Evolutionary conservation across 1,139 yeast species (phyloP).

Genomic region (Suhomyces maxii): DNA sequence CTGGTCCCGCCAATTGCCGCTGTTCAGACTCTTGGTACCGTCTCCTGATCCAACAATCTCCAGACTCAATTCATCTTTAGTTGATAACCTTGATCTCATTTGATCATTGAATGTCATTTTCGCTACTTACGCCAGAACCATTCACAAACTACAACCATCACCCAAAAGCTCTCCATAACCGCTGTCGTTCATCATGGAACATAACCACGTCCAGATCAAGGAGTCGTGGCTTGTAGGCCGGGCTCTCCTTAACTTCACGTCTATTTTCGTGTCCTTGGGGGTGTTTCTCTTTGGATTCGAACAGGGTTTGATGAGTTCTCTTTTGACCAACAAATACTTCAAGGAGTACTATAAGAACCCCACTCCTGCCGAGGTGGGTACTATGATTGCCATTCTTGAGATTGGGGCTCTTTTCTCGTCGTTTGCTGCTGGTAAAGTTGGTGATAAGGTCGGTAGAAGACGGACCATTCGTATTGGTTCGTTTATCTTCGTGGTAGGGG

Average conservation of each 20-base stretch:
- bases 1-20: too few species aligned
- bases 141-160: not conserved
- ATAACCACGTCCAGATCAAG: constrained; percentile 36
- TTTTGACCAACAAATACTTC: constrained; percentile 69
- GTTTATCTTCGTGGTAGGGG: constrained; percentile 77
- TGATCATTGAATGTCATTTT: too few species aligned
- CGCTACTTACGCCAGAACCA: not conserved
- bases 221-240: constrained; percentile 52
- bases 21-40: too few species aligned
- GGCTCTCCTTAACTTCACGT: constrained; percentile 54
- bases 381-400: constrained; percentile 82
- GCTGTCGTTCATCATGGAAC: constrained; percentile 15
- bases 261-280: constrained; percentile 59
- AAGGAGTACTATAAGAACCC: constrained; percentile 74
- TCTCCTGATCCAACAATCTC: too few species aligned
- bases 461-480: constrained; percentile 83
- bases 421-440: constrained; percentile 70
- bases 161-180: not conserved
- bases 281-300: constrained; percentile 64
- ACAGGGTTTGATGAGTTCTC: constrained; percentile 61
- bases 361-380: constrained; percentile 64
- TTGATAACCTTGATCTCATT: too few species aligned
- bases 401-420: constrained; percentile 84
- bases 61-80: too few species aligned
- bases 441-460: constrained; percentile 80